These are phyloP conservation scores for Ramaria sp. DNA, from an alignment of 768 basidiomycete genomes.

Conservation along the genomic window DNA sequence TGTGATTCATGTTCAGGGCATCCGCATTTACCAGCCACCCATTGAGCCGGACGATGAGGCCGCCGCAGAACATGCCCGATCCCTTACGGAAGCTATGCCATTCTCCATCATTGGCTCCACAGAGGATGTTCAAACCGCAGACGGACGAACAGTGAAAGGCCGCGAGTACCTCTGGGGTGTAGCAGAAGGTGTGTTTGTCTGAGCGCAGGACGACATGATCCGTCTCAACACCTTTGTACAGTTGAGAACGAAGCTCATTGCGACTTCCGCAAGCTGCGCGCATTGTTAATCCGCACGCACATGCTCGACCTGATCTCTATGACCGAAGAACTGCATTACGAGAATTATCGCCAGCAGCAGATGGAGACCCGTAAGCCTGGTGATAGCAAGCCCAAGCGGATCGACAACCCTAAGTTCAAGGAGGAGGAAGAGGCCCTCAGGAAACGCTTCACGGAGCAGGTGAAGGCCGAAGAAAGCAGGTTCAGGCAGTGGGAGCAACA, in stretches of 20 bases:
- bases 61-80: slow-evolving; percentile 78
- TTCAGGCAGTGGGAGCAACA: slow-evolving; percentile 99
- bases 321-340: slow-evolving; percentile 93
- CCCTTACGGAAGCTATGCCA: slow-evolving; percentile 85
- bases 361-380: slow-evolving; percentile 99
- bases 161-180: slow-evolving; percentile 99
- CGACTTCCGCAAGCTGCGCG: slow-evolving; percentile 96
- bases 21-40: slow-evolving; percentile 90
- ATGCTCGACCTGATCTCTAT: slow-evolving; percentile 97
- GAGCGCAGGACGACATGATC: no score
- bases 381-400: slow-evolving; percentile 96
- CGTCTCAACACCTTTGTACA: slow-evolving; percentile 20
- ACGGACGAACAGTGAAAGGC: slow-evolving; percentile 91
- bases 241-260: slow-evolving; percentile 99
- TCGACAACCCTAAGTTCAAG: slow-evolving; percentile 99
- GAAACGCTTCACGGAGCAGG: slow-evolving; percentile 98
- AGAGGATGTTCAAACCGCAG: slow-evolving; percentile 83
- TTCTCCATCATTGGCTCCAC: slow-evolving; percentile 99
- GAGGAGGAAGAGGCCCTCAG: slow-evolving; percentile 96
- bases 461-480: slow-evolving; percentile 94
- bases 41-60: slow-evolving; percentile 83
- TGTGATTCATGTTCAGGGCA: slow-evolving; percentile 82
- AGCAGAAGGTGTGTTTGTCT: slow-evolving; percentile 67
- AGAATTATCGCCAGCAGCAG: slow-evolving; percentile 95
- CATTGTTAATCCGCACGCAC: slow-evolving; percentile 90